Conservation (phyloP, 2,329 filamentous ascomycete genomes). For the Colletotrichum chrysophilum region DNA sequence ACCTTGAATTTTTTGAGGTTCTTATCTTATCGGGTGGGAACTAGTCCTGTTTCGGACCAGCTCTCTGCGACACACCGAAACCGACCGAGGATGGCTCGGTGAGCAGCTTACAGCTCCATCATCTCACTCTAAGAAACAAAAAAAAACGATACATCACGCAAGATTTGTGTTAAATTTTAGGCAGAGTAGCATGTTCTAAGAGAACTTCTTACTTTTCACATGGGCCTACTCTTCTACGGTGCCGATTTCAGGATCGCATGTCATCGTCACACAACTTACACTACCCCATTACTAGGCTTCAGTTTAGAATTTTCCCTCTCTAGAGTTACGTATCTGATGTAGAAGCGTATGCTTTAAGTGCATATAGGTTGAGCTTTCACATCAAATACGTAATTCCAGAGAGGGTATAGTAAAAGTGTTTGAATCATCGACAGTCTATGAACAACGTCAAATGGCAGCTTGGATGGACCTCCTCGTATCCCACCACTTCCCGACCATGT, state of each 20-base stretch:
- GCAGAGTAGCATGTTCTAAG: not conserved
- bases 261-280: not conserved
- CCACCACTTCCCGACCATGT: constrained; percentile 27
- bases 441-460: not conserved
- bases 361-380: not conserved
- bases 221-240: not conserved
- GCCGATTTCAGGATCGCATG: fast-evolving
- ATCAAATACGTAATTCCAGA: not conserved
- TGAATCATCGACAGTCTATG: not conserved
- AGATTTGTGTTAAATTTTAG: fast-evolving
- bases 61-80: fast-evolving
- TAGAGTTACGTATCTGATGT: not conserved
- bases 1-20: constrained; percentile 18
- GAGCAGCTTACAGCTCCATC: not conserved
- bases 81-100: not conserved
- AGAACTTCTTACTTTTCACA: fast-evolving
- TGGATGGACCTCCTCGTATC: constrained; percentile 9
- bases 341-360: fast-evolving
- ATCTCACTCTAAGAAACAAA: not conserved
- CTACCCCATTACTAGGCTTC: not conserved
- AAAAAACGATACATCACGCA: too few relatives aligned
- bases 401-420: not conserved
- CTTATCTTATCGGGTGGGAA: constrained; percentile 17
- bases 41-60: not conserved
- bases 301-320: not conserved